These are phyloP conservation scores for Entophlyctis helioformis DNA, from an alignment of 192 early-diverging fungal species.

Conservation along the genomic window DNA sequence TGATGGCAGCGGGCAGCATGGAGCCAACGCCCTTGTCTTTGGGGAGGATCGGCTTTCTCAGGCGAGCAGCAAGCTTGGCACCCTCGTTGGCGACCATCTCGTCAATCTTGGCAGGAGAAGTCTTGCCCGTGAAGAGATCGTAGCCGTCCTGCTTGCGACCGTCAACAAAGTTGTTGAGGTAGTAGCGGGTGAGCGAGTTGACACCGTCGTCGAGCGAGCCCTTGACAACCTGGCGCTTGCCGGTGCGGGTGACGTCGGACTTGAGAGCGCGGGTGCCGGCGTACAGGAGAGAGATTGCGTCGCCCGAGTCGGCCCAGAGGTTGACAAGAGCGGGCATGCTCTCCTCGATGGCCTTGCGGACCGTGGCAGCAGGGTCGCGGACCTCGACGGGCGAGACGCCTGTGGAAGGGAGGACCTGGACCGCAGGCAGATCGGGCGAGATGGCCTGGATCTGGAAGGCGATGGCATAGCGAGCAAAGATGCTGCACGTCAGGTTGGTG, in stretches of 20 bases:
- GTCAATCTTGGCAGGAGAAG: slow-evolving; percentile 9
- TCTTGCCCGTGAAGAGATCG: slow-evolving; percentile 37
- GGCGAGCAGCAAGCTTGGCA: slow-evolving; percentile 9
- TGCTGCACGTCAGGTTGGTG: slow-evolving; percentile 39
- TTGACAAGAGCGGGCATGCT: slow-evolving; percentile 12
- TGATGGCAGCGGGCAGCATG: slow-evolving; percentile 23
- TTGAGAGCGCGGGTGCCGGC: slow-evolving; percentile 44
- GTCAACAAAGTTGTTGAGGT: slow-evolving; percentile 42
- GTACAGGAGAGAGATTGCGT: slow-evolving; percentile 35
- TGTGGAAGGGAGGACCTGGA: slow-evolving; percentile 6
- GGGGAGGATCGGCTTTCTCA: slow-evolving; percentile 21
- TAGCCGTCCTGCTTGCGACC: slow-evolving; percentile 37
- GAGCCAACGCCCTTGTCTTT: slow-evolving; percentile 18
- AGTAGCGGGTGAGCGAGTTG: slow-evolving; percentile 43
- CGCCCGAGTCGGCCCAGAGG: slow-evolving; percentile 44
- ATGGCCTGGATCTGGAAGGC: slow-evolving; percentile 32
- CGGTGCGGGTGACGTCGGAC: slow-evolving; percentile 31
- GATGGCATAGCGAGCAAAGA: slow-evolving; percentile 33
- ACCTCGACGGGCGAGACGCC: slow-evolving; percentile 20
- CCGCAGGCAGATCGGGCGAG: slow-evolving; percentile 9
- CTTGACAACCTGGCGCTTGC: slow-evolving; percentile 18
- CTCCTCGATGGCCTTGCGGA: slow-evolving; percentile 14
- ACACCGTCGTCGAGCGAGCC: slow-evolving; percentile 33
- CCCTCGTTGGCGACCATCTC: slow-evolving; percentile 19
- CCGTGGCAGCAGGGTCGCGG: slow-evolving; percentile 14